Conservation (phyloP, 176 grass and related monocot genomes). For the Aegilops umbellulata region DNA sequence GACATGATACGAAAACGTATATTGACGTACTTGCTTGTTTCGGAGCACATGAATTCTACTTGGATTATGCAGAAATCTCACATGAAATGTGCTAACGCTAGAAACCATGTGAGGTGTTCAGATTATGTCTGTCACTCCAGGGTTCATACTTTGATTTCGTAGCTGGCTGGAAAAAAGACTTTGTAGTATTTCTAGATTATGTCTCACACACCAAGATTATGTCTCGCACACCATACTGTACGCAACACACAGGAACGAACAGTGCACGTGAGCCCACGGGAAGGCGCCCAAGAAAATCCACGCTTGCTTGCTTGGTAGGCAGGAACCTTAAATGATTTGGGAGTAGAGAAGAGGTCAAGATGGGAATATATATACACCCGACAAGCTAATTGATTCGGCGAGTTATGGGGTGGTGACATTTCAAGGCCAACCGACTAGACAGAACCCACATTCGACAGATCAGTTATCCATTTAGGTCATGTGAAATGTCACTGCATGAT, state of each 20-base stretch:
- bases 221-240: not conserved
- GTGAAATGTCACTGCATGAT: not conserved
- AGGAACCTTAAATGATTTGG: not conserved
- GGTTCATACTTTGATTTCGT: not conserved
- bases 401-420: not conserved
- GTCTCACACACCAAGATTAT: no score
- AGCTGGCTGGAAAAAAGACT: no score
- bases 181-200: no score
- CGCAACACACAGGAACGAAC: not conserved
- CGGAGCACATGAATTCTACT: not conserved
- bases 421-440: conserved; percentile 5
- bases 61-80: not conserved
- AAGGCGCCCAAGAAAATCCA: not conserved
- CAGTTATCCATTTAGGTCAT: not conserved
- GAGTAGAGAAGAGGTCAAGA: not conserved
- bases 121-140: not conserved
- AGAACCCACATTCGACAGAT: not conserved
- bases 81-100: not conserved
- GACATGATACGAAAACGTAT: not conserved
- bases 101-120: not conserved
- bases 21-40: not conserved
- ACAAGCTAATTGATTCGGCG: conserved; percentile 11
- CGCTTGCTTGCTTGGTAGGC: not conserved
- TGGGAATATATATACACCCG: not conserved
- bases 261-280: not conserved